phyloP scores from a whole-genome alignment of 257 asterid species.

The Capsicum rhomboideum region DNA sequence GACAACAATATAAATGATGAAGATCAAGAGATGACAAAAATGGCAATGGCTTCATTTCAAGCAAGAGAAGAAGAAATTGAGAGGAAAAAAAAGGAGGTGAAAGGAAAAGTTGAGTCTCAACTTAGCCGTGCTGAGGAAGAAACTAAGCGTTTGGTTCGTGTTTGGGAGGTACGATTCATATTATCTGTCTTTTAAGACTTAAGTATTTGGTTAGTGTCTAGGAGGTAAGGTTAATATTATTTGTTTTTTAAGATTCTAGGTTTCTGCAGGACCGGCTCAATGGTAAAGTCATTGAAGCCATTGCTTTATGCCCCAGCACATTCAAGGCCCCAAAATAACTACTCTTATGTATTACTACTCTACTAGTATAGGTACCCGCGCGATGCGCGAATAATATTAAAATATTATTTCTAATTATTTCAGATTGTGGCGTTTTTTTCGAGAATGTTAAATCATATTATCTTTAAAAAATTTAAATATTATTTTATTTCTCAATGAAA shows the following conservation, averaged over 20 bases:
- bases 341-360: too few relatives aligned
- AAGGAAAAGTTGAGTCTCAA: constrained; percentile 58
- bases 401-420: too few relatives aligned
- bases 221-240: constrained; percentile 5
- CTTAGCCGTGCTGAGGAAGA: constrained; percentile 74
- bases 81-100: constrained; percentile 66
- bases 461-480: too few relatives aligned
- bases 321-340: too few relatives aligned
- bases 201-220: constrained; percentile 25
- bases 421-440: too few relatives aligned
- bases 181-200: not conserved
- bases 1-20: constrained; percentile 9
- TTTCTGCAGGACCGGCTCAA: too few relatives aligned
- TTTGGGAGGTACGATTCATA: constrained; percentile 56
- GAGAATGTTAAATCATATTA: too few relatives aligned
- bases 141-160: constrained; percentile 59
- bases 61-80: constrained; percentile 80
- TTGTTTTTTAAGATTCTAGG: not conserved
- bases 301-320: too few relatives aligned
- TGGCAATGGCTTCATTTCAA: constrained; percentile 47
- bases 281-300: too few relatives aligned
- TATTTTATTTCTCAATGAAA: too few relatives aligned
- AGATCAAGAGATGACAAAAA: constrained; percentile 53
- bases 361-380: too few relatives aligned
- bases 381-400: too few relatives aligned